Conservation (phyloP, 2,329 filamentous ascomycete genomes). For the Claviceps africana region DNA sequence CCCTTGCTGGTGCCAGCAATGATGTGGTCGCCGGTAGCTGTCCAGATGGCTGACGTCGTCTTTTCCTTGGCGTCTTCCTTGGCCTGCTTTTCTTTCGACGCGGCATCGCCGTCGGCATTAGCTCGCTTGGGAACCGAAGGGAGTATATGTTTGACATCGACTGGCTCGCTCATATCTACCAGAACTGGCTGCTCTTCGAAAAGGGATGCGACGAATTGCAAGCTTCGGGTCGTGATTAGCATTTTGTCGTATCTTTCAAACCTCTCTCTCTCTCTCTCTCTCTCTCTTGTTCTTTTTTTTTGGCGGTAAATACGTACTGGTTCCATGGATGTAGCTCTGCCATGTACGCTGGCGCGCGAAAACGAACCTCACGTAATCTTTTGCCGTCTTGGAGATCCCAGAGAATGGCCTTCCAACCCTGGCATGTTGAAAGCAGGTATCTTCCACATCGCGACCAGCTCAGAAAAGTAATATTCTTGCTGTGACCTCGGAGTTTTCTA, state of each 20-base stretch:
- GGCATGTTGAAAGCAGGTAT: constrained; percentile 82
- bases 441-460: constrained; percentile 90
- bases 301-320: constrained; percentile 38
- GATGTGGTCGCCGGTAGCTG: constrained; percentile 71
- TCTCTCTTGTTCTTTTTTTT: neutral
- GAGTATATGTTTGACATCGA: constrained; percentile 61
- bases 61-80: constrained; percentile 90
- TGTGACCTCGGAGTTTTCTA: constrained; percentile 85
- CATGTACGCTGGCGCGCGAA: constrained; percentile 87
- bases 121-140: constrained; percentile 70
- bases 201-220: constrained; percentile 77
- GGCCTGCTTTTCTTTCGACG: constrained; percentile 65
- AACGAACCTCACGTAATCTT: constrained; percentile 70
- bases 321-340: constrained; percentile 89
- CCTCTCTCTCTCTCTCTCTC: neutral
- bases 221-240: constrained; percentile 31
- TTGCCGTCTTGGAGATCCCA: constrained; percentile 71
- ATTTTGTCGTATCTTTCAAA: neutral
- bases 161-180: constrained; percentile 60
- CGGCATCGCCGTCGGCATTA: constrained; percentile 53
- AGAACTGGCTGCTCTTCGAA: constrained; percentile 88
- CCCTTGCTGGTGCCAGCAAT: constrained; percentile 90
- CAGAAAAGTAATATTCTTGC: constrained; percentile 80
- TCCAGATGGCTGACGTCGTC: constrained; percentile 86
- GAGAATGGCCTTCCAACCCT: constrained; percentile 91